Conservation (phyloP, 2,329 filamentous ascomycete species). For the Microcyclospora tardicrescens region DNA sequence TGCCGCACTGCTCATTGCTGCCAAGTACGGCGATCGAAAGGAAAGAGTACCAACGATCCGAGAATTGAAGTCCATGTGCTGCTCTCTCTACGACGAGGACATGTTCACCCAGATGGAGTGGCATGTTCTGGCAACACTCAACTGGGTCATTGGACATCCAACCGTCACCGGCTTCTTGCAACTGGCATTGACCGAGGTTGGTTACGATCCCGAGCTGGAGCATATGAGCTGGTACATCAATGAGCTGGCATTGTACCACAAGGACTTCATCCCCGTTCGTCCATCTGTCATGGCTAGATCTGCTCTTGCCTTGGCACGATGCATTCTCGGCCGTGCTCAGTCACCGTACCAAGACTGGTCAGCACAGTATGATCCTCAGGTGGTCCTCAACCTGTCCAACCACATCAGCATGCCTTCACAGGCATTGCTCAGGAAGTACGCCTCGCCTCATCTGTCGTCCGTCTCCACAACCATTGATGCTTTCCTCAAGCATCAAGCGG, state of each 20-base stretch:
- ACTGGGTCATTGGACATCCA: slow-evolving; percentile 91
- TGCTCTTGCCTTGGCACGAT: slow-evolving; percentile 72
- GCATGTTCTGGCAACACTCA: slow-evolving; percentile 94
- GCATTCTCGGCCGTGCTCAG: slow-evolving; percentile 71
- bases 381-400: slow-evolving; percentile 50
- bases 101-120: slow-evolving; percentile 99
- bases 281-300: slow-evolving; percentile 84
- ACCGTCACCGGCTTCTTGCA: slow-evolving; percentile 92
- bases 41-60: slow-evolving; percentile 95
- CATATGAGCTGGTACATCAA: slow-evolving; percentile 90
- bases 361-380: slow-evolving; percentile 54
- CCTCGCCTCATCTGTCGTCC: slow-evolving; percentile 50
- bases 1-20: slow-evolving; percentile 85
- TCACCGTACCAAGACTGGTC: slow-evolving; percentile 61
- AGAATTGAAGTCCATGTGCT: slow-evolving; percentile 98
- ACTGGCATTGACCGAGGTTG: slow-evolving; percentile 62
- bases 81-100: slow-evolving; percentile 91
- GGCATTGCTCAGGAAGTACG: slow-evolving; percentile 56
- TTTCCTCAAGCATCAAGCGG: slow-evolving; percentile 50
- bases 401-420: slow-evolving; percentile 54
- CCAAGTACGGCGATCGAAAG: slow-evolving; percentile 98
- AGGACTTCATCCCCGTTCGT: slow-evolving; percentile 87
- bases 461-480: slow-evolving; percentile 52
- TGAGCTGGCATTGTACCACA: slow-evolving; percentile 91
- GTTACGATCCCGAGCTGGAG: slow-evolving; percentile 74